Evolutionary conservation across 2,329 filamentous ascomycete species (phyloP), one percentile per base, ranked within the genome.

Genomic region (Rhinocladiella similis): DNA sequence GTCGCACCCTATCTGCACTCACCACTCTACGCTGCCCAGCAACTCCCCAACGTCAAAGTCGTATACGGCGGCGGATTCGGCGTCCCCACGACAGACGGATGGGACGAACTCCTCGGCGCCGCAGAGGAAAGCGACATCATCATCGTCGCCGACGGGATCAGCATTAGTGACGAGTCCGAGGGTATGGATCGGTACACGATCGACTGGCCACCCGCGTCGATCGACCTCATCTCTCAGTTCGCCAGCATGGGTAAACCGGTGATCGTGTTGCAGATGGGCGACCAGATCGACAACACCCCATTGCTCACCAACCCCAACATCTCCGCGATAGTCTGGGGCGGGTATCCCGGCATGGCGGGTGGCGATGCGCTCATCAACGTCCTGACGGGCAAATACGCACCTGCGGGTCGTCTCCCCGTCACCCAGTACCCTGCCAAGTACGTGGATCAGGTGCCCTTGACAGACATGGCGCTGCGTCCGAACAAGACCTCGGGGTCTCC

Each of bases 1-100:
- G 69, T 75, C 2, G 75, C 84, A 1, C 81, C 82, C 0, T 86
- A 81, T 68, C 70, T 82, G 2, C 77, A 75, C 60, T 79, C 75
- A 3, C 83, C 83, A 0, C 70, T 83, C 0, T 77, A 75, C 27
- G 82, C 83, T 10, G 77, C 82, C 7, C 52, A 61, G 22, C 65
- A 78, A 36, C 68, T 76, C 19, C 73, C 78, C 3, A 74, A 75
- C 1, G 69, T 80, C 25, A 71, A 74, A 0, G 75, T 80, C 19
- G 73, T 73, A 59, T 79, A 79, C 55, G 78, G 74, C 1, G 56
- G 68, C 5, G 75, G 73, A 3, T 55, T 56, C 27, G 53, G 56
- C 10, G 51, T 62, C 27, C 63, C 63, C 4, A 74, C 72, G 3
- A 73, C 70, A 0, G 55, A 62, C 2, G 66, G 64, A 1, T 73